Evolutionary conservation across 2,329 filamentous ascomycete genomes (phyloP).

Genomic region (Talaromyces sp.): DNA sequence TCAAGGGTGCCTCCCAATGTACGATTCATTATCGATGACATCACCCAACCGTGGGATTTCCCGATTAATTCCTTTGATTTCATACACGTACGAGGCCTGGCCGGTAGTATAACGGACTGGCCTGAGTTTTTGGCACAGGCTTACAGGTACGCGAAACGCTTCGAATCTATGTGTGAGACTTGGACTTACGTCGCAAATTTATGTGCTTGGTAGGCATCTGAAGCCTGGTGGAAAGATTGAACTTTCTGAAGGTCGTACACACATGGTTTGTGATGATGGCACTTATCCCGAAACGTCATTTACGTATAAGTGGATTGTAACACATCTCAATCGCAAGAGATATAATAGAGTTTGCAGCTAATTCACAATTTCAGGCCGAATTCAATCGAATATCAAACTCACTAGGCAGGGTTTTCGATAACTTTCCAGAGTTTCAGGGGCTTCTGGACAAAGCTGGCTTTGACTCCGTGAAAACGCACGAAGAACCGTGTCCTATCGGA

Average conservation of each 20-base stretch:
- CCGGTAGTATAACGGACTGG: slow-evolving; percentile 25
- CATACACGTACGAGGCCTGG: slow-evolving; percentile 28
- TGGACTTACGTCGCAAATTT: not conserved
- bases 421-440: slow-evolving; percentile 17
- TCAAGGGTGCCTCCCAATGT: slow-evolving; percentile 30
- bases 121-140: slow-evolving; percentile 21
- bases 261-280: slow-evolving; percentile 28
- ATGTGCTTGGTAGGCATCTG: slow-evolving; percentile 24
- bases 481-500: slow-evolving; percentile 27
- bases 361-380: slow-evolving; percentile 15
- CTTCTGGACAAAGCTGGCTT: slow-evolving; percentile 27
- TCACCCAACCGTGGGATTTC: slow-evolving; percentile 27
- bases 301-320: slow-evolving; percentile 18
- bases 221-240: slow-evolving; percentile 32
- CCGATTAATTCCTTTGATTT: slow-evolving; percentile 28
- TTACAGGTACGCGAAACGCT: slow-evolving; percentile 20
- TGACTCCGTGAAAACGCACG: slow-evolving; percentile 22
- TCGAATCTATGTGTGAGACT: not conserved
- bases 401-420: slow-evolving; percentile 22
- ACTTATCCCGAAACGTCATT: slow-evolving; percentile 20
- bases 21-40: slow-evolving; percentile 31
- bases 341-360: not conserved
- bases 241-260: slow-evolving; percentile 23
- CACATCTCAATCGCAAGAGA: not conserved
- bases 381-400: slow-evolving; percentile 39